Percentiles rank a stretch among this genome's conserved stretches.
phyloP scores from a whole-genome alignment of 176 grass and related monocot species.

The Cenchrus purpureus region DNA sequence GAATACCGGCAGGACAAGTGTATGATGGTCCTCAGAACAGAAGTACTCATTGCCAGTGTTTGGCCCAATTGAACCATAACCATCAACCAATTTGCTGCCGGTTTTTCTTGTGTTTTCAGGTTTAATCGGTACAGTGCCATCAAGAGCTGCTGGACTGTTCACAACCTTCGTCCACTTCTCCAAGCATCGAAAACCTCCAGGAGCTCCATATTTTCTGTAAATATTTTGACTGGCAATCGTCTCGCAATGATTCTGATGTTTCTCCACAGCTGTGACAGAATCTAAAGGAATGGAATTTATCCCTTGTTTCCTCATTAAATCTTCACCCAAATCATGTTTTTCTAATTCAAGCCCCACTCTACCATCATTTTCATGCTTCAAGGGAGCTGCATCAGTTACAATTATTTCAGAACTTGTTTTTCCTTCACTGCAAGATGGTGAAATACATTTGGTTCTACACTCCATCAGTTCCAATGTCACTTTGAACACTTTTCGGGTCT shows the following conservation, averaged over 20 bases:
- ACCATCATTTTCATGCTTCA: slow-evolving; percentile 15
- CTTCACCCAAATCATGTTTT: slow-evolving; percentile 36
- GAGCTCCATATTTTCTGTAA: slow-evolving; percentile 32
- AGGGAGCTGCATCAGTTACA: slow-evolving; percentile 15
- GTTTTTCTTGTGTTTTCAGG: slow-evolving; percentile 17
- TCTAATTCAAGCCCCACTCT: neutral
- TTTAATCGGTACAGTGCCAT: slow-evolving; percentile 26
- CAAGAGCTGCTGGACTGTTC: slow-evolving; percentile 17
- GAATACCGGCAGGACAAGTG: slow-evolving; percentile 22
- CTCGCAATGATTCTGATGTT: neutral
- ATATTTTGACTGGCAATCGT: neutral
- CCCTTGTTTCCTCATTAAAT: slow-evolving; percentile 39
- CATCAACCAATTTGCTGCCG: slow-evolving; percentile 4
- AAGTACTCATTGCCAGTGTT: slow-evolving; percentile 7
- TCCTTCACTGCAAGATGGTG: neutral
- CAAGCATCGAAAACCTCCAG: slow-evolving; percentile 45
- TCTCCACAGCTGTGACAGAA: neutral
- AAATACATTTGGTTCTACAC: slow-evolving; percentile 11
- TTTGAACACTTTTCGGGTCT: slow-evolving; percentile 22
- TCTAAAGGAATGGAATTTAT: slow-evolving; percentile 9
- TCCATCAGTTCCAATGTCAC: neutral
- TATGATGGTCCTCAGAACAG: slow-evolving; percentile 5
- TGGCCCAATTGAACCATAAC: slow-evolving; percentile 9
- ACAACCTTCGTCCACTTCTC: slow-evolving; percentile 39
- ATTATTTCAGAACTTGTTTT: slow-evolving; percentile 1